Percentiles rank a stretch among this genome's conserved stretches.
These are phyloP conservation scores for Trametes villosa DNA, from an alignment of 768 basidiomycete genomes.

Conservation along the genomic window DNA sequence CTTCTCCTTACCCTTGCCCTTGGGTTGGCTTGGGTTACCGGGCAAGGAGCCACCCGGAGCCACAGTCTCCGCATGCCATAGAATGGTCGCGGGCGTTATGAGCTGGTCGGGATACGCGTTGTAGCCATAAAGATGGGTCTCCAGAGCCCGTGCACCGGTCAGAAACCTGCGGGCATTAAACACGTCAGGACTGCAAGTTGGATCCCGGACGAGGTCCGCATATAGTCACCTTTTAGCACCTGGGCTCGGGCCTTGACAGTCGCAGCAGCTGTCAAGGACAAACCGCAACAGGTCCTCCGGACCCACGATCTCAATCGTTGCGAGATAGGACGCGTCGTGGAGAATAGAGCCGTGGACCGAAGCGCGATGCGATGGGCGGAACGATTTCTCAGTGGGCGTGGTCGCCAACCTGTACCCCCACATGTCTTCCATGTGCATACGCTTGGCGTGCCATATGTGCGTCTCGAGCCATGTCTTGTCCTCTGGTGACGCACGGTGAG, in stretches of 20 bases:
- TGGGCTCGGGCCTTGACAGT: slow-evolving; percentile 65
- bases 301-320: slow-evolving; percentile 75
- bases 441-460: slow-evolving; percentile 96
- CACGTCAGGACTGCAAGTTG: not conserved
- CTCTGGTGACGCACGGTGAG: slow-evolving; percentile 46
- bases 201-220: not conserved
- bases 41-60: not conserved
- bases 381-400: slow-evolving; percentile 86
- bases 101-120: slow-evolving; percentile 68
- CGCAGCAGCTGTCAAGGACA: slow-evolving; percentile 60
- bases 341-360: slow-evolving; percentile 83
- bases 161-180: slow-evolving; percentile 54
- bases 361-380: slow-evolving; percentile 90
- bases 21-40: too few relatives aligned
- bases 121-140: slow-evolving; percentile 68
- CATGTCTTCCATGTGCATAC: slow-evolving; percentile 91
- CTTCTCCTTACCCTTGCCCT: slow-evolving; percentile 36
- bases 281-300: slow-evolving; percentile 55
- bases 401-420: slow-evolving; percentile 90
- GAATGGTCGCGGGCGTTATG: slow-evolving; percentile 69
- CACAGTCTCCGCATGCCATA: slow-evolving; percentile 58
- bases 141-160: slow-evolving; percentile 65
- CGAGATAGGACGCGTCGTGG: slow-evolving; percentile 89
- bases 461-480: slow-evolving; percentile 95
- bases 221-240: slow-evolving; percentile 58